Percentiles rank a stretch among this genome's conserved stretches.
These are phyloP conservation scores for Coelastrella sp. DNA, from an alignment of 139 green algal species.

Conservation along the genomic window DNA sequence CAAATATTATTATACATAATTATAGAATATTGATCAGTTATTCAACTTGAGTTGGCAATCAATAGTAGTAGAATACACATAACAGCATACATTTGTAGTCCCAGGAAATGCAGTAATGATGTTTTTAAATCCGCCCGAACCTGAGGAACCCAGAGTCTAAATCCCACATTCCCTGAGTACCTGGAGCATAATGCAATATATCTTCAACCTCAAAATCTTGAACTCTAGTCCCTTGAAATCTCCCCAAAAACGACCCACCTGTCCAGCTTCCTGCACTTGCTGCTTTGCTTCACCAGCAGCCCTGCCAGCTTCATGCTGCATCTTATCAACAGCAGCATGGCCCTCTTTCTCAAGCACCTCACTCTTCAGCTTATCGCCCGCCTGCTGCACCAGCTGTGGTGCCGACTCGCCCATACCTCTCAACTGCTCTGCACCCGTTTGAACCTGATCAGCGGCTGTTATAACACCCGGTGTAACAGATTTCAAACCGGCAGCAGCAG, in stretches of 20 bases:
- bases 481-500: slow-evolving; percentile 19
- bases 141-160: too few relatives aligned
- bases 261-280: not conserved
- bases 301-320: not conserved
- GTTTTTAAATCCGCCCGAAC: too few relatives aligned
- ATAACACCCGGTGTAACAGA: not conserved
- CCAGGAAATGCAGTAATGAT: not conserved
- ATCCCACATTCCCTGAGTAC: too few relatives aligned
- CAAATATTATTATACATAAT: too few relatives aligned
- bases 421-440: slow-evolving; percentile 13
- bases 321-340: not conserved
- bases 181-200: too few relatives aligned
- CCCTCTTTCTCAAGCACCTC: not conserved
- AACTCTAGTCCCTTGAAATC: not conserved
- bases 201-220: too few relatives aligned
- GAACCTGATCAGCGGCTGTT: slow-evolving; percentile 12
- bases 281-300: not conserved
- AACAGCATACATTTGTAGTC: not conserved
- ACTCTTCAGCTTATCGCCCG: not conserved
- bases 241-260: not conserved
- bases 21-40: too few relatives aligned
- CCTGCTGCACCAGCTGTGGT: not conserved
- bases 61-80: too few relatives aligned
- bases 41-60: too few relatives aligned
- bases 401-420: not conserved